Evolutionary conservation across 108 stramenopile species (phyloP).

Genomic region (Mediolabrus comicus): DNA sequence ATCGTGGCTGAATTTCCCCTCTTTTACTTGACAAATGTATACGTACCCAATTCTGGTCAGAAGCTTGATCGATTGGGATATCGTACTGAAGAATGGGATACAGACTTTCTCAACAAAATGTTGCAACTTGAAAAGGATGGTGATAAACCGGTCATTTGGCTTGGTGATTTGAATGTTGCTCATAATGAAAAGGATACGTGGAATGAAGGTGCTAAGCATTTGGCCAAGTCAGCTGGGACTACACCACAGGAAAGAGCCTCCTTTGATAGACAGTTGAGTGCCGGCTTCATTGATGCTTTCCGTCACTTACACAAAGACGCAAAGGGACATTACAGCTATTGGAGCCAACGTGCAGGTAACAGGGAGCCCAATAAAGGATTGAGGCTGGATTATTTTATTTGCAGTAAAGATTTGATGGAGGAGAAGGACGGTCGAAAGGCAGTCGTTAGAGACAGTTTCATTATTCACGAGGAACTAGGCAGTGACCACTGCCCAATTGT

Average conservation of each 20-base stretch:
- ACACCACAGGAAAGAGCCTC: conserved; percentile 86
- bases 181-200: conserved; percentile 84
- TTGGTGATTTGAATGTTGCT: conserved; percentile 93
- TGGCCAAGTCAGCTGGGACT: conserved; percentile 85
- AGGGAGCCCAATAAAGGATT: conserved; percentile 92
- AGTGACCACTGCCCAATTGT: conserved; percentile 89
- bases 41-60: conserved; percentile 98
- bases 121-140: conserved; percentile 60
- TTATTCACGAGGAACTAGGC: conserved; percentile 68
- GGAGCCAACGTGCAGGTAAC: conserved; percentile 86
- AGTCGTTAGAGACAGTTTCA: conserved; percentile 79
- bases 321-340: conserved; percentile 87
- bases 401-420: conserved; percentile 61
- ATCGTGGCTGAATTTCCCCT: conserved; percentile 88
- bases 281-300: conserved; percentile 87
- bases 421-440: conserved; percentile 47
- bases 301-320: conserved; percentile 80
- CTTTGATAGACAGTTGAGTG: conserved; percentile 68
- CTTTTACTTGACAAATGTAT: conserved; percentile 87
- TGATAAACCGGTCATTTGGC: conserved; percentile 83
- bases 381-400: conserved; percentile 91
- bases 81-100: conserved; percentile 94
- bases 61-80: conserved; percentile 91
- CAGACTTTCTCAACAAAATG: conserved; percentile 76
- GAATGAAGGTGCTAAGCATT: conserved; percentile 93